Percentiles rank a stretch among this genome's conserved stretches.
These are phyloP conservation scores for Alternaria triticina DNA, from an alignment of 2,329 filamentous ascomycete species.

Conservation along the genomic window DNA sequence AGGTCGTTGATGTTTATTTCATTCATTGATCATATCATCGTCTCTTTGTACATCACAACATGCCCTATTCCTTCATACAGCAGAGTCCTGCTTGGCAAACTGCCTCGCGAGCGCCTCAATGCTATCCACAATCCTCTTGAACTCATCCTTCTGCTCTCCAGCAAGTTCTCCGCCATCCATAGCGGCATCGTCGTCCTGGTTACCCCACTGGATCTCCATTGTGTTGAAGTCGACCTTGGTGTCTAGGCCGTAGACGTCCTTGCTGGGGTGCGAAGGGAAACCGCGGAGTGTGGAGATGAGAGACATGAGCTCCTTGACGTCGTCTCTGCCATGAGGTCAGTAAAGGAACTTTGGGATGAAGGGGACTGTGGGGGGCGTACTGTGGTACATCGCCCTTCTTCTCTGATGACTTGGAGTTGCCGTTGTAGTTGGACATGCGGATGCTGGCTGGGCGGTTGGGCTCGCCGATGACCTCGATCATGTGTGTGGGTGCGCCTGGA, in stretches of 20 bases:
- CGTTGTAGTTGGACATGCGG: constrained; percentile 39
- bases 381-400: constrained; percentile 49
- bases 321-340: constrained; percentile 37
- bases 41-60: not conserved
- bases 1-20: not conserved
- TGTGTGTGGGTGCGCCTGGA: constrained; percentile 28
- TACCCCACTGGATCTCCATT: constrained; percentile 53
- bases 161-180: constrained; percentile 43
- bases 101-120: constrained; percentile 50
- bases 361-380: constrained; percentile 12
- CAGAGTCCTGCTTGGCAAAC: constrained; percentile 51
- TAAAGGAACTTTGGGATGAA: not conserved
- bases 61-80: constrained; percentile 26
- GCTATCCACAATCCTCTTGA: constrained; percentile 52
- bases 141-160: constrained; percentile 52
- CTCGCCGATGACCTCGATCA: constrained; percentile 51
- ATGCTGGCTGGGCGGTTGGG: constrained; percentile 49
- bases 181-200: constrained; percentile 47
- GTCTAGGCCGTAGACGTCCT: constrained; percentile 51
- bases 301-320: constrained; percentile 50
- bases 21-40: not conserved
- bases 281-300: constrained; percentile 49
- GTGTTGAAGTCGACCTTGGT: constrained; percentile 51
- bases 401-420: constrained; percentile 40
- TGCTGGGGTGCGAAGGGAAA: constrained; percentile 47